Evolutionary conservation across 257 asterid genomes (phyloP), one percentile per base, ranked within the genome.

Genomic region (Eustoma russellianum): DNA sequence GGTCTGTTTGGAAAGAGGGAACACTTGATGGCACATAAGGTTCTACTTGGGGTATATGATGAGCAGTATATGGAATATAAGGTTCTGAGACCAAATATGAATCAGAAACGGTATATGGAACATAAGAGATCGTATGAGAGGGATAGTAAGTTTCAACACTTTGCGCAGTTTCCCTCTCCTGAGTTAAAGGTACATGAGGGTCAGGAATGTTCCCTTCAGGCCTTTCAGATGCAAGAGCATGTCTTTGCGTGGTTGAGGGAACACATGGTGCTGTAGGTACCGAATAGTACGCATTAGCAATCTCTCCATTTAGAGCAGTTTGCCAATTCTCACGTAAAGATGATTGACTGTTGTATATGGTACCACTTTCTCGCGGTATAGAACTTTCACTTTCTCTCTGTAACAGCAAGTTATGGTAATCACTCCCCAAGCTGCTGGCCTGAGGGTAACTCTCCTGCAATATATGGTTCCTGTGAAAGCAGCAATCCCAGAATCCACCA

Each of bases 381-480:
- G 55, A 13, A 18, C 15, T 3, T 7, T 8, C 41, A 51, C 18
- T 17, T 18, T 53, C 50, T 13, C 48, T 66, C 63, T 40, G 60
- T 17, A 13, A 9, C 16, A 69, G 69, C 50, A 48, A 24, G 33
- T 46, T 74, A 46, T 55, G 70, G 52, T 68, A 55, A 55, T 59
- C 58, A 50, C 58, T 73, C 51, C 50, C 71, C 58, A 60, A 58
- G 48, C 55, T 55, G 44, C 64, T 53, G 58, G 35, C 56, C 53
- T 61, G 77, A 13, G 43, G 16, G 13, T 56, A 18, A 55, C 61
- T 24, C 46, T 48, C 73, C 48, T 72, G 75, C 53, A 44, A 44
- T 43, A 69, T 9, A 59, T 65, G 48, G 56, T 62, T 65, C 50
- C 76, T 71, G 77, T 33, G 8, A 49, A 47, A 49, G 33, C 53